Percentiles rank a stretch among this genome's conserved stretches.
Evolutionary conservation across 345 rosid species (phyloP).

Genomic region (Salix purpurea): DNA sequence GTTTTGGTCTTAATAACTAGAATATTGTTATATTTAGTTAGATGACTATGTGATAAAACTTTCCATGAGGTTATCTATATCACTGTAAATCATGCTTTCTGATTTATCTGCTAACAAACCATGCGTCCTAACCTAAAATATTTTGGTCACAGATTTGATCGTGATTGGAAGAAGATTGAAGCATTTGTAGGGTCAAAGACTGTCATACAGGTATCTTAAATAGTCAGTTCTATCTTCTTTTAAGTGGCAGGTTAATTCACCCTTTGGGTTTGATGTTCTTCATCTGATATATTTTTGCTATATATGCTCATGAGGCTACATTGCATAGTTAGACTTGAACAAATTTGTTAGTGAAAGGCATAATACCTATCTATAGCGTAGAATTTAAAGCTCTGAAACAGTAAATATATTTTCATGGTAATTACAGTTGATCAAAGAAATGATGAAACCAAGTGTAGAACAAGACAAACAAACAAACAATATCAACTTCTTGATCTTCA

Average conservation of each 20-base stretch:
- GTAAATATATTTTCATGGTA: neutral
- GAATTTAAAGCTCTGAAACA: neutral
- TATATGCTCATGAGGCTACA: neutral
- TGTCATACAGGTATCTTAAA: conserved; percentile 68
- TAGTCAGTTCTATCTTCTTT: neutral
- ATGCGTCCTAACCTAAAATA: neutral
- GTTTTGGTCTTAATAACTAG: neutral
- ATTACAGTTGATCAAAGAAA: neutral
- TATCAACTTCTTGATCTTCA: neutral
- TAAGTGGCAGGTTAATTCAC: neutral
- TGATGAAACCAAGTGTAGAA: neutral
- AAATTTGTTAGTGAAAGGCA: neutral
- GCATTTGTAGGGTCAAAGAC: conserved; percentile 93
- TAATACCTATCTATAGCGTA: neutral
- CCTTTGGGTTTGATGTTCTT: neutral
- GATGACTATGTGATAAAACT: neutral
- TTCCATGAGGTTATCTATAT: neutral
- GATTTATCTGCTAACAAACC: neutral
- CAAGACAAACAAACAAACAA: no score
- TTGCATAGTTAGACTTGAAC: neutral
- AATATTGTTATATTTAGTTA: neutral
- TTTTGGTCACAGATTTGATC: conserved; percentile 60
- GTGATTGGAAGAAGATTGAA: conserved; percentile 99
- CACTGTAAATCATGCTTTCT: neutral
- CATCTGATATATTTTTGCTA: neutral